Base-by-base conservation (phyloP, 2,329 filamentous ascomycete species). In the Alternaria dauci region DNA sequence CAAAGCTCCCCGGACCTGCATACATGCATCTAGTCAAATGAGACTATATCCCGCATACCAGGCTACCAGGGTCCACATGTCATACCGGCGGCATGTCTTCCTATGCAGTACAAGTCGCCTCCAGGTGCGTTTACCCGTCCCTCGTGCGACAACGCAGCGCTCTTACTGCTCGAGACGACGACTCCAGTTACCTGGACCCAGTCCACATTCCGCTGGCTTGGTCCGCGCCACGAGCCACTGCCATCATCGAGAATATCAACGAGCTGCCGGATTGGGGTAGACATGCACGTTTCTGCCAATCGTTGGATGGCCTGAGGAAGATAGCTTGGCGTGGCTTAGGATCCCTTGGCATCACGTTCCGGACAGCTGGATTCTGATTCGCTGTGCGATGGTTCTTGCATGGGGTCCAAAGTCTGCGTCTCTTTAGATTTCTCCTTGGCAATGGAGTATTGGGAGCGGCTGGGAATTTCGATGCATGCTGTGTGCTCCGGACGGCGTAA, bases 131-230 rank as follows among this genome's bases (percentile, higher is more conserved):
- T 55, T 63, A 66, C 64, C 59, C 46, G 62, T 65, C 68, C 46
- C 71, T 59, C 72, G 74, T 77, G 73, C 68, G 52, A 72, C 65
- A 46, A 72, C 61, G 47, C 39, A 57, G 62, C 59, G 60, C 65
- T 76, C 64, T 74, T 65, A 77, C 65, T 77, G 73, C 70, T 76
- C 65, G 55, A 69, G 56, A 67, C 54, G 58, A 52, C 25, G 51
- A 52, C 57, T 62, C 66, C 67, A 66, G 55, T 56, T 55, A 62
- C 71, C 67, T 57, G 63, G 62, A 57, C 41, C 61, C 56, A 63
- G 63, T 54, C 64, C 53, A 38, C 43, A 59, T 62, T 59, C 65
- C 67, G 64, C 61, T 61, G 62, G 61, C 32, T 47, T 64, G 71
- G 61, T 61, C 62, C 59, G 62, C 62, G 59, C 61, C 54, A 66